Conservation (phyloP, 768 basidiomycete species). For the Ephemerocybe angulata region DNA sequence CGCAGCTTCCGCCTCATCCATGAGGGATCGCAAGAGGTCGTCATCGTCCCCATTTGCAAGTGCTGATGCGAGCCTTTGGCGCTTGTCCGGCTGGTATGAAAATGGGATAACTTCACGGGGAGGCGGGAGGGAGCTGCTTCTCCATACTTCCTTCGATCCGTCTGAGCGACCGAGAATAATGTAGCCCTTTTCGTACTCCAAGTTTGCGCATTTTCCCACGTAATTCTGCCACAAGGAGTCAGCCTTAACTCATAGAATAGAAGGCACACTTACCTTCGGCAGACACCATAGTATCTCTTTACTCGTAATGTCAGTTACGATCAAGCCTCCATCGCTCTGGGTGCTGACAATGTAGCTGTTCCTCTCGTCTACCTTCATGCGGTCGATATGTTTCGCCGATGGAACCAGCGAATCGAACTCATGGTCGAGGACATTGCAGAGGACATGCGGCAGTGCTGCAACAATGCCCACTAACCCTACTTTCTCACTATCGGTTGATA, state of each 20-base stretch:
- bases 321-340: conserved; percentile 48
- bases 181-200: conserved; percentile 71
- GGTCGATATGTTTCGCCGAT: conserved; percentile 44
- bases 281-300: conserved; percentile 61
- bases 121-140: conserved; percentile 4
- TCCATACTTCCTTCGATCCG: conserved; percentile 68
- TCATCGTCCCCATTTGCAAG: background rate
- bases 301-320: conserved; percentile 51
- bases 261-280: conserved; percentile 37
- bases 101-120: too few relatives aligned
- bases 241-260: too few relatives aligned
- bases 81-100: background rate
- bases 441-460: background rate
- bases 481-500: too few relatives aligned
- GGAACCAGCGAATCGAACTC: background rate
- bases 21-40: background rate
- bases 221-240: background rate
- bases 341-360: conserved; percentile 60
- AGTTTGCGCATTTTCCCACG: conserved; percentile 58
- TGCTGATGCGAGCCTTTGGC: background rate
- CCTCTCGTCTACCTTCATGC: conserved; percentile 72
- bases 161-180: conserved; percentile 63
- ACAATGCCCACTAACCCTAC: too few relatives aligned
- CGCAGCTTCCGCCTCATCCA: background rate
- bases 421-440: background rate